A percentile compares a stretch with the other conserved stretches of the same genome.
Evolutionary conservation across 176 grass and related monocot species (phyloP).

Genomic region (Zoysia pacifica): DNA sequence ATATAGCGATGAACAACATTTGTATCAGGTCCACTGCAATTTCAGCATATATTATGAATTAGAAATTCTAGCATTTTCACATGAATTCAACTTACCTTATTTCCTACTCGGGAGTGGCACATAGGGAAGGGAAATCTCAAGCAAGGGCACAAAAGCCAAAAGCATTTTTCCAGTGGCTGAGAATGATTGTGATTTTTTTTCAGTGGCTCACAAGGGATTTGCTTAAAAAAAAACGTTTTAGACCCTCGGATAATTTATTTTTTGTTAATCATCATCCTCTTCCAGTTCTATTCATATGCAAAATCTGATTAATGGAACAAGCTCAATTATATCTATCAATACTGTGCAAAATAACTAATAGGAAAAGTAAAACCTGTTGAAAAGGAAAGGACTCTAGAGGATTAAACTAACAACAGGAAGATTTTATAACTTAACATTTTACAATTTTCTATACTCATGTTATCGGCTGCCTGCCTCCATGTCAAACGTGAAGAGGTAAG

Average conservation of each 20-base stretch:
- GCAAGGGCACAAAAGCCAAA: too few species aligned
- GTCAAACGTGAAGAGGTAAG: background rate
- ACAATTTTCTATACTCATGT: background rate
- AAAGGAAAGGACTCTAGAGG: constrained; percentile 9
- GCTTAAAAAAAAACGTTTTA: too few species aligned
- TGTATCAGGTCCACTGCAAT: too few species aligned
- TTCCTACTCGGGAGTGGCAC: too few species aligned
- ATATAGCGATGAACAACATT: too few species aligned
- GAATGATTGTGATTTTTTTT: too few species aligned
- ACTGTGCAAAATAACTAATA: constrained; percentile 1
- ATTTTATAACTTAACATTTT: constrained; percentile 7
- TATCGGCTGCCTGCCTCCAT: background rate
- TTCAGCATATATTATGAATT: too few species aligned
- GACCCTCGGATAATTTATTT: background rate
- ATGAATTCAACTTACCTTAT: too few species aligned
- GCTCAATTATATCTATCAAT: background rate
- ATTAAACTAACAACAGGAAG: background rate
- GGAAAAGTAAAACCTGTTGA: background rate
- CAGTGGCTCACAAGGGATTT: too few species aligned
- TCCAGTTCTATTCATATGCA: constrained; percentile 22
- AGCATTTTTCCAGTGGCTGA: too few species aligned
- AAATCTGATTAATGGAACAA: constrained; percentile 11
- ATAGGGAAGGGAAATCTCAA: too few species aligned
- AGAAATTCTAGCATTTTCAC: too few species aligned
- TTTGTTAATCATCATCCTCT: background rate